Evolutionary conservation across 805 yeast species (phyloP).

Genomic region (Wickerhamiella kazuoi): DNA sequence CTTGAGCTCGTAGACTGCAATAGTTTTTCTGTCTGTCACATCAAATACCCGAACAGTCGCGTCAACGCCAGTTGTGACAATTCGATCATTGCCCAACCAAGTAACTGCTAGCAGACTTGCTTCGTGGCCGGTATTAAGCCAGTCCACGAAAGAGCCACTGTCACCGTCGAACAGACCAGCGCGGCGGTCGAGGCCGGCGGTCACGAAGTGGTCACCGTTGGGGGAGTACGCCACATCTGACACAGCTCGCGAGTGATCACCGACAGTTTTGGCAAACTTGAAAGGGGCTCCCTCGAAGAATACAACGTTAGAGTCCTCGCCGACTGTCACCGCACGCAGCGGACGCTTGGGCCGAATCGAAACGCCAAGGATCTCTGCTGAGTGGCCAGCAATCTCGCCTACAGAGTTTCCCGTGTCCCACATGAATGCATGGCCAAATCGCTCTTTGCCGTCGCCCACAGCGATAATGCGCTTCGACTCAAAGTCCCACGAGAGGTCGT

Average conservation of each 20-base stretch:
- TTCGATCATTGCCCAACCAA: conserved; percentile 40
- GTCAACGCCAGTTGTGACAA: conserved; percentile 76
- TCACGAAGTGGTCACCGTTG: conserved; percentile 53
- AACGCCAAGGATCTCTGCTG: conserved; percentile 67
- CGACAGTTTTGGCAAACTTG: conserved; percentile 55
- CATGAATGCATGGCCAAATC: conserved; percentile 81
- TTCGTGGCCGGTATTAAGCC: conserved; percentile 33
- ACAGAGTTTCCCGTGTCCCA: conserved; percentile 94
- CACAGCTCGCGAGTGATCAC: conserved; percentile 51
- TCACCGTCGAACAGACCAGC: conserved; percentile 73
- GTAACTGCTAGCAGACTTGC: conserved; percentile 71
- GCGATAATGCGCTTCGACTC: conserved; percentile 76
- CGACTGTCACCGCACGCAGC: conserved; percentile 78
- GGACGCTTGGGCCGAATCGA: conserved; percentile 76
- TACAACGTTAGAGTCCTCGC: conserved; percentile 74
- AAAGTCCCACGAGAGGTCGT: conserved; percentile 79
- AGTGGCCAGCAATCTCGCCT: conserved; percentile 90
- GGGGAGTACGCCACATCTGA: conserved; percentile 71
- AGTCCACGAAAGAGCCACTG: conserved; percentile 53
- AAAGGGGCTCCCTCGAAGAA: conserved; percentile 89
- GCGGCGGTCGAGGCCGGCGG: conserved; percentile 73
- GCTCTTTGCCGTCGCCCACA: conserved; percentile 85
- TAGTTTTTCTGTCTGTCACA: conserved; percentile 26
- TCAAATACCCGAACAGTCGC: conserved; percentile 51
- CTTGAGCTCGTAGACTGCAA: conserved; percentile 35